Evolutionary conservation across 2,329 filamentous ascomycete species (phyloP).

Genomic region (Tolypocladium pustulatum): DNA sequence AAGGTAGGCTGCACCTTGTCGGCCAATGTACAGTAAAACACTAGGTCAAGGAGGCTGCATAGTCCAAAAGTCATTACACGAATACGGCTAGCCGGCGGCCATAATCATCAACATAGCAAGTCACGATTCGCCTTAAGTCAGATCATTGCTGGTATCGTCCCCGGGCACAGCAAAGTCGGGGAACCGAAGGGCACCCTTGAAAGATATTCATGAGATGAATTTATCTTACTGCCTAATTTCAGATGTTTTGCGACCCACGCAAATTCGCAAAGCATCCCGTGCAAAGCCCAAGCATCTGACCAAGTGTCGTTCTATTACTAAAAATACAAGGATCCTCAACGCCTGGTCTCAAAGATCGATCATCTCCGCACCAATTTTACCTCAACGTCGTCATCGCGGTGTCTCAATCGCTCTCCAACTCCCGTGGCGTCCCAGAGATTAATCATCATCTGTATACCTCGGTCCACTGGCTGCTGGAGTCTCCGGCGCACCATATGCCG

Average conservation of each 20-base stretch:
- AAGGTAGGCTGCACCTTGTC: no score
- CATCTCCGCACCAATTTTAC: neutral
- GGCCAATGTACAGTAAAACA: no score
- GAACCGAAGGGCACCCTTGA: no score
- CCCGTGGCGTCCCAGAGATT: neutral
- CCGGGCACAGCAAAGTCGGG: no score
- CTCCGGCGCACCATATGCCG: slow-evolving; percentile 46
- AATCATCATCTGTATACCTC: slow-evolving; percentile 42
- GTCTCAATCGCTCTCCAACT: neutral
- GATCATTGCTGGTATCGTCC: no score
- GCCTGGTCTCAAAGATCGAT: neutral
- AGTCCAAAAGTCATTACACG: no score
- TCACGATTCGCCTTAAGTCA: no score
- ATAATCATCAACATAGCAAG: no score
- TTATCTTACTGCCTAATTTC: neutral
- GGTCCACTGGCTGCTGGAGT: slow-evolving; percentile 51
- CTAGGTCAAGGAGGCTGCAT: no score
- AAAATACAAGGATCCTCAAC: neutral
- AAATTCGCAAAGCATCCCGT: neutral
- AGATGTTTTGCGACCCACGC: no score
- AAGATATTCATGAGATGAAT: no score
- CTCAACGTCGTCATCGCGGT: neutral
- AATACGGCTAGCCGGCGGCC: no score
- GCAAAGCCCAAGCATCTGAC: neutral
- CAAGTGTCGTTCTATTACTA: neutral